phyloP scores from a whole-genome alignment of 2,329 filamentous ascomycete genomes.

The Metarhizium album region DNA sequence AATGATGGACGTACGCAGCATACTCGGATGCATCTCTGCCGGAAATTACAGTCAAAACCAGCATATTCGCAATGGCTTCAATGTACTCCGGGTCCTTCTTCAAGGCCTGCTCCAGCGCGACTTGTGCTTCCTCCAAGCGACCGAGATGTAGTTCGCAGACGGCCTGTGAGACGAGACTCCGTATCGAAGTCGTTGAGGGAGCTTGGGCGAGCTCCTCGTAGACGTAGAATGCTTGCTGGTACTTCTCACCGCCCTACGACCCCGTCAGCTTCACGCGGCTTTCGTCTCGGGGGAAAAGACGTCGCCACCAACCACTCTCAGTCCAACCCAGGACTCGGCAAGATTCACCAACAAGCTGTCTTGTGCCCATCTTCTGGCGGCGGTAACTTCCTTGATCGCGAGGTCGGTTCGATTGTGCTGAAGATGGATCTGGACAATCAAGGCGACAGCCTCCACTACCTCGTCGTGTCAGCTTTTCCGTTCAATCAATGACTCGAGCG shows the following conservation, averaged over 20 bases:
- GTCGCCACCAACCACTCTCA: conserved; percentile 57
- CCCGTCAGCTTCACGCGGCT: conserved; percentile 15
- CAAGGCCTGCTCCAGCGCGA: conserved; percentile 70
- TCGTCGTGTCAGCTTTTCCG: conserved; percentile 13
- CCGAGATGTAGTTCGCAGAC: conserved; percentile 87
- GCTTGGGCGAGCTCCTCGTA: conserved; percentile 92
- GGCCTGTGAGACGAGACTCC: conserved; percentile 75
- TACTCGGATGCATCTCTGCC: conserved; percentile 61
- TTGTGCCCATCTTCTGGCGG: conserved; percentile 87
- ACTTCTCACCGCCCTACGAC: conserved; percentile 76
- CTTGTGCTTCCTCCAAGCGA: conserved; percentile 77
- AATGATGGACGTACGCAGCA: conserved; percentile 41
- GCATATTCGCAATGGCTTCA: conserved; percentile 69
- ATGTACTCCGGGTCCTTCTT: conserved; percentile 60
- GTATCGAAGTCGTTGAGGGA: conserved; percentile 64
- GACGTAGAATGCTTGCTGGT: conserved; percentile 95
- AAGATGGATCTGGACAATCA: conserved; percentile 87
- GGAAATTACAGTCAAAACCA: conserved; percentile 67
- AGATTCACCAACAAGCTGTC: conserved; percentile 89
- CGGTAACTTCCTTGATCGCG: conserved; percentile 76
- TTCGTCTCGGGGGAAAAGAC: neutral
- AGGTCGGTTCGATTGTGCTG: conserved; percentile 86
- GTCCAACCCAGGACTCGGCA: conserved; percentile 87
- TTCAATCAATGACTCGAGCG: neutral
- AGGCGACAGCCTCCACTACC: conserved; percentile 62